These are phyloP conservation scores for Corylus americana DNA, from an alignment of 306 rosid species.

Conservation along the genomic window DNA sequence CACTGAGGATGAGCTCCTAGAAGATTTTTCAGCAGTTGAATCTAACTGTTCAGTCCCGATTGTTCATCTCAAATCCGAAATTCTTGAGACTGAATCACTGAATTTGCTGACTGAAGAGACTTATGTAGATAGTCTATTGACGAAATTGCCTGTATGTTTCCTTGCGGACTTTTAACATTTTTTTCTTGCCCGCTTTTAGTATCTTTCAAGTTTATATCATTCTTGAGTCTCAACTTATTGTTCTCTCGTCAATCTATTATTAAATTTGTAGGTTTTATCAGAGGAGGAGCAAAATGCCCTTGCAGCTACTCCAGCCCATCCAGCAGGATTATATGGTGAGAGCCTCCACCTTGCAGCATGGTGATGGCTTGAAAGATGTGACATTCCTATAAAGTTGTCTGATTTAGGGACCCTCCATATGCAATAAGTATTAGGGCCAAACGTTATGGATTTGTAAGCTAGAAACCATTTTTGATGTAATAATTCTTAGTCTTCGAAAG, in stretches of 20 bases:
- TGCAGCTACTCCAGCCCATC: conserved; percentile 96
- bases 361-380: neutral
- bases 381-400: neutral
- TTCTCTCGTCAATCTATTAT: conserved; percentile 31
- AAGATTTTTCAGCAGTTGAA: conserved; percentile 49
- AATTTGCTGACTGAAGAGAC: conserved; percentile 55
- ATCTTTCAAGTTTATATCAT: neutral
- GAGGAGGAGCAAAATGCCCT: conserved; percentile 79
- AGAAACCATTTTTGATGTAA: neutral
- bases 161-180: neutral
- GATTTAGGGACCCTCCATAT: neutral
- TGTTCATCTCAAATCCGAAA: conserved; percentile 54
- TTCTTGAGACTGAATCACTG: conserved; percentile 70
- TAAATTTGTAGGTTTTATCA: conserved; percentile 67
- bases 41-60: conserved; percentile 58
- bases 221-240: conserved; percentile 14
- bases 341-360: conserved; percentile 21
- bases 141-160: conserved; percentile 73
- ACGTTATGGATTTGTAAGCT: neutral
- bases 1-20: conserved; percentile 43
- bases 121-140: conserved; percentile 75
- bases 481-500: neutral
- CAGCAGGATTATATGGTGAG: conserved; percentile 83
- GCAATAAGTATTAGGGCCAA: neutral
- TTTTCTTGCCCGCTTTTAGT: neutral